These are phyloP conservation scores for Aureobasidium sp. DNA, from an alignment of 2,329 filamentous ascomycete genomes.

Conservation along the genomic window DNA sequence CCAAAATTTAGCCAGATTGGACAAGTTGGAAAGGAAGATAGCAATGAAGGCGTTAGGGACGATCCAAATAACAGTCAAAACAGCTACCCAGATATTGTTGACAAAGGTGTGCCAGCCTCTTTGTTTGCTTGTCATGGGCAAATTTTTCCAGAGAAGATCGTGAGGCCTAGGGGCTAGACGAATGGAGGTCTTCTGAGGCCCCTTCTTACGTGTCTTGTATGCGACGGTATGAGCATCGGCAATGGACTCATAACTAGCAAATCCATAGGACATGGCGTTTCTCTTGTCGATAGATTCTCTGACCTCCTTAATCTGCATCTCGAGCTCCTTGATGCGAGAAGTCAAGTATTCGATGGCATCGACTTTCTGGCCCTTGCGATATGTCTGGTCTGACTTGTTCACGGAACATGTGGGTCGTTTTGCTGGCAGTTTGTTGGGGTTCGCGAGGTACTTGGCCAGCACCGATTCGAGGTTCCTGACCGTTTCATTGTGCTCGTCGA, in stretches of 20 bases:
- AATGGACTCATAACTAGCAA: conserved; percentile 87
- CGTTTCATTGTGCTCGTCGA: conserved; percentile 70
- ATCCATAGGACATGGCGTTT: conserved; percentile 83
- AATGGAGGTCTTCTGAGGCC: conserved; percentile 68
- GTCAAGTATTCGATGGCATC: conserved; percentile 94
- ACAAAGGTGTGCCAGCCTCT: conserved; percentile 65
- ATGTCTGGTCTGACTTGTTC: conserved; percentile 67
- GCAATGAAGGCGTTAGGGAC: conserved; percentile 90
- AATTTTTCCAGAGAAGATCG: conserved; percentile 94
- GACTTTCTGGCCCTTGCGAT: conserved; percentile 62
- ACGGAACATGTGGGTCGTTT: conserved; percentile 70
- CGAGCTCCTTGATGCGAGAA: conserved; percentile 71
- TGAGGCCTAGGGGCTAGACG: conserved; percentile 74
- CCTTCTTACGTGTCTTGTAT: conserved; percentile 70
- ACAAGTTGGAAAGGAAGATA: conserved; percentile 81
- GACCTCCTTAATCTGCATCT: conserved; percentile 75
- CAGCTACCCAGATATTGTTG: conserved; percentile 74
- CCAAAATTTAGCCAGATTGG: conserved; percentile 71
- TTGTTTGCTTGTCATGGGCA: conserved; percentile 60
- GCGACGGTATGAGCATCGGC: conserved; percentile 81
- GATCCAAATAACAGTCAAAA: conserved; percentile 79
- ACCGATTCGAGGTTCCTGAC: conserved; percentile 77
- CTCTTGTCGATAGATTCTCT: conserved; percentile 75
- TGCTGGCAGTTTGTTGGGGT: conserved; percentile 69
- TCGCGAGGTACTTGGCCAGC: conserved; percentile 81